A percentile compares a stretch with the other conserved stretches of the same genome.
Conservation (phyloP, 192 early-diverging fungal species). For the Coemansia asiatica region DNA sequence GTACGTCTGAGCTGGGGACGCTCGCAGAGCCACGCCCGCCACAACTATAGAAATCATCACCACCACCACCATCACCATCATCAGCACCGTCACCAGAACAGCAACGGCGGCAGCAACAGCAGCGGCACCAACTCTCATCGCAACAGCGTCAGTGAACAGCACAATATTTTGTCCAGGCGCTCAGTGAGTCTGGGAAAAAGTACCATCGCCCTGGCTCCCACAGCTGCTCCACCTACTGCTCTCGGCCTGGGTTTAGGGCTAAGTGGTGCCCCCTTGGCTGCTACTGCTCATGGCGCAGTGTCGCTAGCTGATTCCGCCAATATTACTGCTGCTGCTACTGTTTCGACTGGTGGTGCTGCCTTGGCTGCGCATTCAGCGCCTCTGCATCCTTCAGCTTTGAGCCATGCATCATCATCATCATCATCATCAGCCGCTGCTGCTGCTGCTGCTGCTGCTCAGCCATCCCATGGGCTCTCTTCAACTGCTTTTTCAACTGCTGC, state of each 20-base stretch:
- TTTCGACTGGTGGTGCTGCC: background rate
- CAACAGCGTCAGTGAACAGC: slow-evolving; percentile 51
- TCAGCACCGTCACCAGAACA: slow-evolving; percentile 27
- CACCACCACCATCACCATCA: slow-evolving; percentile 33
- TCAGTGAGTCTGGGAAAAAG: slow-evolving; percentile 47
- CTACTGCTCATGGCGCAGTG: slow-evolving; percentile 1
- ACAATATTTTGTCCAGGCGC: slow-evolving; percentile 28
- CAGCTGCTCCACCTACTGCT: slow-evolving; percentile 14
- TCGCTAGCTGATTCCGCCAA: background rate
- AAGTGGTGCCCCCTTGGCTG: slow-evolving; percentile 31
- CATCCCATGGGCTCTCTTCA: slow-evolving; percentile 6
- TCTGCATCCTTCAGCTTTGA: slow-evolving; percentile 15
- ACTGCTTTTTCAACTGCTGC: slow-evolving; percentile 1
- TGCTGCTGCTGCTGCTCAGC: slow-evolving; percentile 16
- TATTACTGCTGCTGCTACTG: background rate
- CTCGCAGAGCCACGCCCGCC: slow-evolving; percentile 49
- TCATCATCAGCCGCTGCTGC: too few relatives aligned
- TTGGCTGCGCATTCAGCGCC: slow-evolving; percentile 11
- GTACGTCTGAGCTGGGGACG: slow-evolving; percentile 76
- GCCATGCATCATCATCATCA: slow-evolving; percentile 6
- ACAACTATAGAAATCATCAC: slow-evolving; percentile 48
- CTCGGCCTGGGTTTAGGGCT: slow-evolving; percentile 48
- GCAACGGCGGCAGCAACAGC: slow-evolving; percentile 25
- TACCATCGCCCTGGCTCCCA: slow-evolving; percentile 8
- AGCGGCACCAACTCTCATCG: slow-evolving; percentile 42